Conservation (phyloP, 306 rosid genomes). For the Cicer judaicum region DNA sequence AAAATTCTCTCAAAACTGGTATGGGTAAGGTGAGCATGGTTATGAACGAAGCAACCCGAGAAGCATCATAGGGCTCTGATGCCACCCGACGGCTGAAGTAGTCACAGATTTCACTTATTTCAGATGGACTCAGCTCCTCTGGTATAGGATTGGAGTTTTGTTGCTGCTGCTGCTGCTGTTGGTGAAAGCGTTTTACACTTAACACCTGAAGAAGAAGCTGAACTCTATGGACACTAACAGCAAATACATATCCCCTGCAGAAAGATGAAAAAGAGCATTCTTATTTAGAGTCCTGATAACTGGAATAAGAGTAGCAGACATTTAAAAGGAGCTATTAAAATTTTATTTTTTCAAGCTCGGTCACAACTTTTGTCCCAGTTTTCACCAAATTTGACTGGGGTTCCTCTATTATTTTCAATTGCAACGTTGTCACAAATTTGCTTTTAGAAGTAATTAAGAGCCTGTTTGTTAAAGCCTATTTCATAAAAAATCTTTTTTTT, state of each 20-base stretch:
- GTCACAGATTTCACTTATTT: conserved; percentile 94
- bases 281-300: conserved; percentile 25
- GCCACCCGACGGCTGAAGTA: conserved; percentile 99
- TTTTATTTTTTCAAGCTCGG: not conserved
- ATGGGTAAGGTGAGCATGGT: conserved; percentile 96
- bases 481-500: too few relatives aligned
- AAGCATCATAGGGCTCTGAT: conserved; percentile 98
- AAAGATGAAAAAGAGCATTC: conserved; percentile 43
- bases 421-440: too few relatives aligned
- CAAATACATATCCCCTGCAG: conserved; percentile 98
- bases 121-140: conserved; percentile 86
- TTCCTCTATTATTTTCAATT: too few relatives aligned
- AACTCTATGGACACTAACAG: conserved; percentile 97
- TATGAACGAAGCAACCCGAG: conserved; percentile 98
- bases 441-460: too few relatives aligned
- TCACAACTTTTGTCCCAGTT: not conserved
- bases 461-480: too few relatives aligned
- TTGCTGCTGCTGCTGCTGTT: conserved; percentile 87
- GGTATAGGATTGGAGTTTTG: conserved; percentile 76
- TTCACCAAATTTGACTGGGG: too few relatives aligned
- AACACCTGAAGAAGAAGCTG: conserved; percentile 99
- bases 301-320: conserved; percentile 7
- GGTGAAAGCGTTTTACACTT: conserved; percentile 98
- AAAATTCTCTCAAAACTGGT: conserved; percentile 89
- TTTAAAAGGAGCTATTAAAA: not conserved